Conservation (phyloP, 176 grass and related monocot genomes). For the Lolium multiflorum region DNA sequence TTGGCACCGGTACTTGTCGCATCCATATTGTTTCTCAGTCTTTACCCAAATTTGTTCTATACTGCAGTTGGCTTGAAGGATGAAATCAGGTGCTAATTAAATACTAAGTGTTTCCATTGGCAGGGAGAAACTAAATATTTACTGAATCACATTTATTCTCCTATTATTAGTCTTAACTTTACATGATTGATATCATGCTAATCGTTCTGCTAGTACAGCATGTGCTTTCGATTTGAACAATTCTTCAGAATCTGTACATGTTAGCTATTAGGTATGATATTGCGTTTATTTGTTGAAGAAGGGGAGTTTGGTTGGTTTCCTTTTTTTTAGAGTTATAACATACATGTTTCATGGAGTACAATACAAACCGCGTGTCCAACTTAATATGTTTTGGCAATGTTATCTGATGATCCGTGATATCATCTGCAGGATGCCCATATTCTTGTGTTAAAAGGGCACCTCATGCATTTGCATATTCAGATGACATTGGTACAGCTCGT, state of each 20-base stretch:
- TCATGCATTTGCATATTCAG: slow-evolving; percentile 73
- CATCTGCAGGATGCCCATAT: slow-evolving; percentile 84
- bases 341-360: not conserved
- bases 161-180: not conserved
- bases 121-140: slow-evolving; percentile 30
- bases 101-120: slow-evolving; percentile 31
- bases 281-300: not conserved
- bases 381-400: slow-evolving; percentile 29
- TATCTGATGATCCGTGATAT: slow-evolving; percentile 33
- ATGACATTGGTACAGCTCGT: slow-evolving; percentile 66
- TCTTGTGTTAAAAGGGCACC: slow-evolving; percentile 94
- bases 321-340: slow-evolving; percentile 13
- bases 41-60: not conserved
- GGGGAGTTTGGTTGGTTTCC: not conserved
- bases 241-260: slow-evolving; percentile 16
- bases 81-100: slow-evolving; percentile 32
- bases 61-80: not conserved
- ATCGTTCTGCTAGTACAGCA: not conserved
- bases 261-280: not conserved
- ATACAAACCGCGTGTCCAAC: not conserved
- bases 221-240: slow-evolving; percentile 13
- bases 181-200: slow-evolving; percentile 27
- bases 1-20: slow-evolving; percentile 71
- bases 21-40: slow-evolving; percentile 28
- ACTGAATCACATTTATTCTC: not conserved